Percentiles rank a stretch among this genome's conserved stretches.
phyloP scores from a whole-genome alignment of 495 filamentous ascomycete species.

The Talaromyces liani region DNA sequence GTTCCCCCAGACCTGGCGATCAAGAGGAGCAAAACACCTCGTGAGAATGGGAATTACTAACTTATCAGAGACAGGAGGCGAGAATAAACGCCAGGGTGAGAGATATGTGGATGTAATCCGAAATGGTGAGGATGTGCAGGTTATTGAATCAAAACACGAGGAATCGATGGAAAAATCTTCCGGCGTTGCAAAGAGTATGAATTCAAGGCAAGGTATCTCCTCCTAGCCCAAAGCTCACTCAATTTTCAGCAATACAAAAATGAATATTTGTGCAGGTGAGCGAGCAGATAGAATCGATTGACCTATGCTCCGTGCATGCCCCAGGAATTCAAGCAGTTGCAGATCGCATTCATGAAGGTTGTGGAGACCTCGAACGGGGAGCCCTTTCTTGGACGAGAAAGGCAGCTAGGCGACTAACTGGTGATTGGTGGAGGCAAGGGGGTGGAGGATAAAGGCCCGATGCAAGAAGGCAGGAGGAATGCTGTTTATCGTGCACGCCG shows the following conservation, averaged over 20 bases:
- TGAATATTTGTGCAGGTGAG: neutral
- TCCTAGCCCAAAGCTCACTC: neutral
- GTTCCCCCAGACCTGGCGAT: neutral
- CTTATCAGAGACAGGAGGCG: conserved; percentile 1
- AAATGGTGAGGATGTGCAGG: conserved; percentile 1
- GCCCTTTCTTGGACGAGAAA: conserved; percentile 24
- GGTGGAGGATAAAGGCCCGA: conserved; percentile 24
- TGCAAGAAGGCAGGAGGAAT: conserved; percentile 24
- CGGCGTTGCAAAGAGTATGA: neutral
- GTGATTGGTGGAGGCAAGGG: conserved; percentile 36
- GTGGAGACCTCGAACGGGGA: conserved; percentile 20
- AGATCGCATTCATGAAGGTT: conserved; percentile 38
- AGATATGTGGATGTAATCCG: neutral
- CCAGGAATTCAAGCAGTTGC: conserved; percentile 39
- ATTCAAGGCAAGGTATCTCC: conserved; percentile 5
- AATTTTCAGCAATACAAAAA: neutral
- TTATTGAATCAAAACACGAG: neutral
- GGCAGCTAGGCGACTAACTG: conserved; percentile 20
- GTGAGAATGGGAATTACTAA: neutral
- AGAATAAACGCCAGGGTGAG: neutral
- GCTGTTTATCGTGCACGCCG: conserved; percentile 26
- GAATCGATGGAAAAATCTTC: neutral
- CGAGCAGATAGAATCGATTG: neutral
- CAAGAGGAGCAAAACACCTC: neutral
- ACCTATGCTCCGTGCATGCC: conserved; percentile 42